A percentile compares a stretch with the other conserved stretches of the same genome.
These are phyloP conservation scores for Linum tenue DNA, from an alignment of 345 rosid species.

Conservation along the genomic window DNA sequence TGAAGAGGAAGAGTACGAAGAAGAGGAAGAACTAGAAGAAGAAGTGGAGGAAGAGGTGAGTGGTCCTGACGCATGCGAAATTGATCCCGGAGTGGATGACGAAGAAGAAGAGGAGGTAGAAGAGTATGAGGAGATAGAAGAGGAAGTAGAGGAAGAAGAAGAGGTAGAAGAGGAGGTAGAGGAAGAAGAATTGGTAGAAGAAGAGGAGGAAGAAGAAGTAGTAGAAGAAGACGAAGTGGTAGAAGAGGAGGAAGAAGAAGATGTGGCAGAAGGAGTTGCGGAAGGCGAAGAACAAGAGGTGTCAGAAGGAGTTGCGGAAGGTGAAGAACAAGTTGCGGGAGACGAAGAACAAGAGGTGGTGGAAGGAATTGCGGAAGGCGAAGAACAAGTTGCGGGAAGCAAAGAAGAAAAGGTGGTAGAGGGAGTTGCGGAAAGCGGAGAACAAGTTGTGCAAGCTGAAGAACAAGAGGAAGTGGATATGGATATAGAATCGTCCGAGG, in stretches of 20 bases:
- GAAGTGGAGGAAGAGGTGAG: background rate
- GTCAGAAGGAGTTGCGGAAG: conserved; percentile 6
- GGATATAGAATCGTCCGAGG: conserved; percentile 6
- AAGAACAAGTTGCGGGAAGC: background rate
- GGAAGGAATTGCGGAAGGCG: conserved; percentile 10
- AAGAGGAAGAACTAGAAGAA: background rate
- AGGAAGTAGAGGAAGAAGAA: background rate
- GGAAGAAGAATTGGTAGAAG: background rate
- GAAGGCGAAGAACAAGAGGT: background rate
- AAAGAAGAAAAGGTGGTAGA: background rate
- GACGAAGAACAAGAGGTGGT: conserved; percentile 11
- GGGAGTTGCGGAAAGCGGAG: conserved; percentile 6
- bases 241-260: background rate
- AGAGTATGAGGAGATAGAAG: background rate
- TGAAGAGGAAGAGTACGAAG: background rate
- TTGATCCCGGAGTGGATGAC: background rate
- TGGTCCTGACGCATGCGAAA: background rate
- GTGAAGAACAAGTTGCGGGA: background rate
- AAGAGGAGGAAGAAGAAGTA: background rate
- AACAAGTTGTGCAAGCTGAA: conserved; percentile 2
- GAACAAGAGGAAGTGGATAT: conserved; percentile 2
- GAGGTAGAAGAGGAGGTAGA: background rate
- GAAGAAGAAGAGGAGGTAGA: conserved; percentile 1
- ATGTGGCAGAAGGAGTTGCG: too few species aligned
- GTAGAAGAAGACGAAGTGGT: background rate